Evolutionary conservation across 2,329 filamentous ascomycete genomes (phyloP).

Genomic region (Xylaria sp.): DNA sequence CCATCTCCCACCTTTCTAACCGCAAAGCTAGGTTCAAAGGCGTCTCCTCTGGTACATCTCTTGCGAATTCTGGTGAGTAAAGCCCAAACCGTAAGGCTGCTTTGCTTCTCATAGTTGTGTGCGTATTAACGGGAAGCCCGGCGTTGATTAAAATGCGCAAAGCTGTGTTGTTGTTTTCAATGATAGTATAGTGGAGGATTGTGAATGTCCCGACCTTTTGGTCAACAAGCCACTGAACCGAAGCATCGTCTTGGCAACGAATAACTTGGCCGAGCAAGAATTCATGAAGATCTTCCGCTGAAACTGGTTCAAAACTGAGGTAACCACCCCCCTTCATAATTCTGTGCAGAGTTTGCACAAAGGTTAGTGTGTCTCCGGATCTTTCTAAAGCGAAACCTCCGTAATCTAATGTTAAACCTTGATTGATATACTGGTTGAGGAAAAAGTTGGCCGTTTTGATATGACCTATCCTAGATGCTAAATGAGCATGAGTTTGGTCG

Average conservation of each 20-base stretch:
- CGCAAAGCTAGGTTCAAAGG: neutral
- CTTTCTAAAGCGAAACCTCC: neutral
- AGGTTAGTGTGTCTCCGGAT: neutral
- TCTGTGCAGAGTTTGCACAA: neutral
- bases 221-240: neutral
- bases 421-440: neutral
- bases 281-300: neutral
- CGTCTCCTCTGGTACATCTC: neutral
- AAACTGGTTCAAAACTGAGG: neutral
- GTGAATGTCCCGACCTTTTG: neutral
- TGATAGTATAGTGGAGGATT: neutral
- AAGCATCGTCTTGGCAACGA: rapidly evolving
- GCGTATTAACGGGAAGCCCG: neutral
- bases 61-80: too few species aligned
- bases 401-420: neutral
- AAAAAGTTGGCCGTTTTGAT: neutral
- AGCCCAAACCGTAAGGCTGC: neutral
- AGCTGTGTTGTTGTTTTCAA: neutral
- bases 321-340: neutral
- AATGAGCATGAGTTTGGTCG: neutral
- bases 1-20: neutral
- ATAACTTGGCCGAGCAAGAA: neutral
- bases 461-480: neutral
- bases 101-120: neutral
- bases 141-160: neutral